Evolutionary conservation across 2,329 filamentous ascomycete species (phyloP).

Genomic region (Rhynchosporium graminicola): DNA sequence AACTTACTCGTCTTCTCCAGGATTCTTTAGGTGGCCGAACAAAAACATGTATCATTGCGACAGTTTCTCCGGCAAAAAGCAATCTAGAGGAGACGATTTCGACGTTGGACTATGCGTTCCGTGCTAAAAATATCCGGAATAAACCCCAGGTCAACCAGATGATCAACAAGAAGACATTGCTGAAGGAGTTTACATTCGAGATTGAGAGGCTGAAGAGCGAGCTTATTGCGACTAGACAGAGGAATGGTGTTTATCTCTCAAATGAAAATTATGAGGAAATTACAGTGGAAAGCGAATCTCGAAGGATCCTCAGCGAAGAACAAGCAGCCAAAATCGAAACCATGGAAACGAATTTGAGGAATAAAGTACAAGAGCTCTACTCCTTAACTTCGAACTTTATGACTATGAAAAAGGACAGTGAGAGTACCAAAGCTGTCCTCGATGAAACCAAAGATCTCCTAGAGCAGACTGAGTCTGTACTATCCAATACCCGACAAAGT

Average conservation of each 20-base stretch:
- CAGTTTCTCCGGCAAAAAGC: constrained; percentile 88
- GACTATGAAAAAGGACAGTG: constrained; percentile 85
- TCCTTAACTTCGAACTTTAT: constrained; percentile 84
- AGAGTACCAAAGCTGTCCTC: constrained; percentile 69
- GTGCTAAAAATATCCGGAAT: constrained; percentile 97
- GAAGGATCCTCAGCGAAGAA: constrained; percentile 87
- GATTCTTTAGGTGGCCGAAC: constrained; percentile 94
- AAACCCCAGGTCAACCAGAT: constrained; percentile 94
- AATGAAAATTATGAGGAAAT: constrained; percentile 89
- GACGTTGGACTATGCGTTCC: constrained; percentile 94
- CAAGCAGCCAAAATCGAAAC: constrained; percentile 90
- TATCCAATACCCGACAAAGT: constrained; percentile 73
- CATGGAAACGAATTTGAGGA: constrained; percentile 84
- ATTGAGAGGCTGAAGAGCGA: constrained; percentile 96
- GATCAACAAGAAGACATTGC: constrained; percentile 88
- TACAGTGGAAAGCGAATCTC: constrained; percentile 87
- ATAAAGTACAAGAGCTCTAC: constrained; percentile 93
- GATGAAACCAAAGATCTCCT: constrained; percentile 80
- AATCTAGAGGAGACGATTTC: constrained; percentile 98
- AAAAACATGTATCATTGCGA: constrained; percentile 98
- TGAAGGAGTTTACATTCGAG: constrained; percentile 86
- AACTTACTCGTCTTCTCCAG: constrained; percentile 90
- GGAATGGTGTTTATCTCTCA: constrained; percentile 92
- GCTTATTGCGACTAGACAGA: constrained; percentile 85
- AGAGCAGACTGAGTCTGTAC: constrained; percentile 83